phyloP scores from a whole-genome alignment of 768 basidiomycete species.

The Boletus reticulatus region DNA sequence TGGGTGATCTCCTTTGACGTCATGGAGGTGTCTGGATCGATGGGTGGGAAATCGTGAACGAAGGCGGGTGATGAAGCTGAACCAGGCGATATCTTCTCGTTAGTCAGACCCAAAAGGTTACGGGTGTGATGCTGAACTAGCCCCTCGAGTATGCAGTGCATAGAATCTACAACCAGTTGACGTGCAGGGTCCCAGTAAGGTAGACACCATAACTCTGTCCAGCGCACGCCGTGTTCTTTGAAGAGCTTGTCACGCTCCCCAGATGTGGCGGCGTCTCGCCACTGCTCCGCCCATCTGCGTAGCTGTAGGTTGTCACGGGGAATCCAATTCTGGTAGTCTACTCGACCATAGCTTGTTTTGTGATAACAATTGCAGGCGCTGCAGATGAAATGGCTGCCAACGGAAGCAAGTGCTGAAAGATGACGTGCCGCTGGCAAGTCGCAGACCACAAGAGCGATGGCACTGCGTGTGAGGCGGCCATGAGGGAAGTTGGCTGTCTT shows the following conservation, averaged over 20 bases:
- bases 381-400: too few relatives aligned
- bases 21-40: background rate
- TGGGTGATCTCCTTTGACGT: background rate
- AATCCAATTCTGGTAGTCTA: too few relatives aligned
- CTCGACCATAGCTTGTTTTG: too few relatives aligned
- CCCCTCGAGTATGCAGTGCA: constrained; percentile 26
- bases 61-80: background rate
- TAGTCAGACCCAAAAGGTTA: constrained; percentile 4
- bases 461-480: too few relatives aligned
- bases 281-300: constrained; percentile 9
- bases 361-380: too few relatives aligned
- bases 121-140: constrained; percentile 1
- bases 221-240: constrained; percentile 16
- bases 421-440: too few relatives aligned
- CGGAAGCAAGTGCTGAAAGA: too few relatives aligned
- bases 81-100: background rate
- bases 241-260: constrained; percentile 5
- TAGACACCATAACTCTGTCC: constrained; percentile 19
- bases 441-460: too few relatives aligned
- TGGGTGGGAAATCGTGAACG: background rate
- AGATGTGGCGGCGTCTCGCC: constrained; percentile 3
- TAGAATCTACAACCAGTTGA: constrained; percentile 22
- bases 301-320: constrained; percentile 4
- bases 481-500: too few relatives aligned
- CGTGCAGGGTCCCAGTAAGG: background rate